A percentile compares a stretch with the other conserved stretches of the same genome.
Conservation (phyloP, 192 early-diverging fungal genomes). For the Backusella psychrophila region DNA sequence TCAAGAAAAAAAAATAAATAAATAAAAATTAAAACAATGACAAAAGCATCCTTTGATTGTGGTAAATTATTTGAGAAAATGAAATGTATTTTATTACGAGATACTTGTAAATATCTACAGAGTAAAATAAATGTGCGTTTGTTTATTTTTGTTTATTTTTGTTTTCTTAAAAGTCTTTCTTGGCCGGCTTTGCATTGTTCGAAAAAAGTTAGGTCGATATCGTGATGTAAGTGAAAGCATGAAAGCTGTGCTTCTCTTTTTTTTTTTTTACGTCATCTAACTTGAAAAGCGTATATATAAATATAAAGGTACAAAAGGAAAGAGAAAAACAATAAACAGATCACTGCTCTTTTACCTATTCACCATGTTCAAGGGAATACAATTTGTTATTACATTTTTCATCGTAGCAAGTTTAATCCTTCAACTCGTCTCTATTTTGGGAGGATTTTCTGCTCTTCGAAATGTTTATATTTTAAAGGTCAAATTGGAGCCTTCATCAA, state of each 20-base stretch:
- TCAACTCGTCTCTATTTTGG: neutral
- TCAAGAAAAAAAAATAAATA: neutral
- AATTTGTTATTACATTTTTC: neutral
- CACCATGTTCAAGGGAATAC: neutral
- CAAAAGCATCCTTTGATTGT: neutral
- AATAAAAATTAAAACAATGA: neutral
- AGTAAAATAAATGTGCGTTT: neutral
- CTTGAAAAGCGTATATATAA: neutral
- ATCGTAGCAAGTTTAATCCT: slow-evolving; percentile 2
- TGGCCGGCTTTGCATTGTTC: neutral
- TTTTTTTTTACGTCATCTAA: neutral
- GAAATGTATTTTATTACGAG: neutral
- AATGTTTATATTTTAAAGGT: neutral
- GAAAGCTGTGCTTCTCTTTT: neutral
- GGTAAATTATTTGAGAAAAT: neutral
- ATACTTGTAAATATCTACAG: neutral
- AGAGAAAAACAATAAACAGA: neutral
- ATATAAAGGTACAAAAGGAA: neutral
- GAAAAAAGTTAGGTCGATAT: neutral
- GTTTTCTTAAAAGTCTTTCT: neutral
- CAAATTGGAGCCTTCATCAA: neutral
- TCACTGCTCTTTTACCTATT: neutral
- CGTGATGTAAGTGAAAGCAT: neutral
- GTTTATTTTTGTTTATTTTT: neutral
- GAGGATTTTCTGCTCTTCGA: neutral